Percentiles rank a stretch among this genome's conserved stretches.
phyloP scores from a whole-genome alignment of 2,329 filamentous ascomycete species.

The Pseudogymnoascus sp. region DNA sequence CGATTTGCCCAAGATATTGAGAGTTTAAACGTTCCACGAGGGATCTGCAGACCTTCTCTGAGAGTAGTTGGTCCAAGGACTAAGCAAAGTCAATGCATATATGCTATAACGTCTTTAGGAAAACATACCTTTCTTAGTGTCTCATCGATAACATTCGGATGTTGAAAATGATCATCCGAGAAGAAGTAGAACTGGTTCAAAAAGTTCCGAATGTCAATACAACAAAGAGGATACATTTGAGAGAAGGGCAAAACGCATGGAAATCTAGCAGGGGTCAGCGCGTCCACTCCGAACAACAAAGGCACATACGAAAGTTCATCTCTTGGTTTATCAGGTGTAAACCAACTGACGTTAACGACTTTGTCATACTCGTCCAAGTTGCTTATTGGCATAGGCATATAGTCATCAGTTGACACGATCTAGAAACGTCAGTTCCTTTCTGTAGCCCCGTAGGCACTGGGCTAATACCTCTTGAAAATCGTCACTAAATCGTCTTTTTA shows the following conservation, averaged over 20 bases:
- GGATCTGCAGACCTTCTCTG: conserved; percentile 81
- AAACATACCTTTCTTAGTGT: conserved; percentile 63
- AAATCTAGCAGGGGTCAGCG: conserved; percentile 47
- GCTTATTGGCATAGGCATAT: conserved; percentile 98
- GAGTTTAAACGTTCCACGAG: conserved; percentile 81
- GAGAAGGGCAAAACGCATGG: conserved; percentile 96
- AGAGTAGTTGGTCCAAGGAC: conserved; percentile 92
- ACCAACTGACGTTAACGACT: conserved; percentile 94
- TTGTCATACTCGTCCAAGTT: conserved; percentile 88
- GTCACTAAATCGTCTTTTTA: conserved; percentile 86
- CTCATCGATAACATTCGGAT: conserved; percentile 82
- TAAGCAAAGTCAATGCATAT: conserved; percentile 27
- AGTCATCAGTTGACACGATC: conserved; percentile 86
- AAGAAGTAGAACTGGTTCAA: conserved; percentile 98
- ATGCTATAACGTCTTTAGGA: background rate
- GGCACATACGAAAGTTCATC: conserved; percentile 61
- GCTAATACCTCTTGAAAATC: conserved; percentile 76
- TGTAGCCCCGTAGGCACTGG: background rate
- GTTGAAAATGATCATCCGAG: conserved; percentile 89
- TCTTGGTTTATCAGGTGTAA: conserved; percentile 68
- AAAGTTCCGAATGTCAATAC: conserved; percentile 96
- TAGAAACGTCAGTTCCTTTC: conserved; percentile 24
- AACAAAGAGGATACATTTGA: conserved; percentile 97
- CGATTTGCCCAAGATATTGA: conserved; percentile 94
- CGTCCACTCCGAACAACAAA: background rate